phyloP scores from a whole-genome alignment of 2,329 filamentous ascomycete species.

The Fusarium piperis region DNA sequence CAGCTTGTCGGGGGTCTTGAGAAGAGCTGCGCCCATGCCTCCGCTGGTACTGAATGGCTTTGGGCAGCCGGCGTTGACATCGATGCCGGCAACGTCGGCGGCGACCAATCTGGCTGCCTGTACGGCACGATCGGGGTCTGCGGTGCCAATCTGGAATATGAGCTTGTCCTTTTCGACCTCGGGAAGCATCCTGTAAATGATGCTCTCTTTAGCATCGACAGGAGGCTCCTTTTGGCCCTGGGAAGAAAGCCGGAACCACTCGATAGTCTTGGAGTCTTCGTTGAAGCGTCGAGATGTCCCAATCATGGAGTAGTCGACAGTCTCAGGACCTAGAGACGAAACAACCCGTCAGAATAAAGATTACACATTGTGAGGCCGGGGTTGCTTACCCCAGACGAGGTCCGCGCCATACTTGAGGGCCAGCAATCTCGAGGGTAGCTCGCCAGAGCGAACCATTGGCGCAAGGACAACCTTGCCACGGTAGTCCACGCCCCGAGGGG shows the following conservation, averaged over 20 bases:
- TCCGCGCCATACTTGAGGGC: conserved; percentile 96
- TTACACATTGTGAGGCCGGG: not conserved
- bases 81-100: conserved; percentile 89
- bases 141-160: conserved; percentile 93
- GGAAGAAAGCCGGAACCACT: conserved; percentile 82
- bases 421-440: conserved; percentile 87
- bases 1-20: conserved; percentile 85
- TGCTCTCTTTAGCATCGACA: conserved; percentile 65
- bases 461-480: conserved; percentile 93
- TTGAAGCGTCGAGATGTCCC: conserved; percentile 84
- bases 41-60: conserved; percentile 95
- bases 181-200: conserved; percentile 88
- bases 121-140: conserved; percentile 83
- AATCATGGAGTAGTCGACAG: conserved; percentile 90
- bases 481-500: conserved; percentile 90
- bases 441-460: conserved; percentile 98
- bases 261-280: conserved; percentile 78
- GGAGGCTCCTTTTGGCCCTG: conserved; percentile 70
- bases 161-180: conserved; percentile 77
- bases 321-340: conserved; percentile 77
- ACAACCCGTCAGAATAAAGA: not conserved
- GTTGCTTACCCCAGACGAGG: conserved; percentile 84
- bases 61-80: conserved; percentile 97
- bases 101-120: conserved; percentile 86
- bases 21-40: conserved; percentile 94